Conservation (phyloP, 305 asterid genomes). For the Fraxinus sp. region DNA sequence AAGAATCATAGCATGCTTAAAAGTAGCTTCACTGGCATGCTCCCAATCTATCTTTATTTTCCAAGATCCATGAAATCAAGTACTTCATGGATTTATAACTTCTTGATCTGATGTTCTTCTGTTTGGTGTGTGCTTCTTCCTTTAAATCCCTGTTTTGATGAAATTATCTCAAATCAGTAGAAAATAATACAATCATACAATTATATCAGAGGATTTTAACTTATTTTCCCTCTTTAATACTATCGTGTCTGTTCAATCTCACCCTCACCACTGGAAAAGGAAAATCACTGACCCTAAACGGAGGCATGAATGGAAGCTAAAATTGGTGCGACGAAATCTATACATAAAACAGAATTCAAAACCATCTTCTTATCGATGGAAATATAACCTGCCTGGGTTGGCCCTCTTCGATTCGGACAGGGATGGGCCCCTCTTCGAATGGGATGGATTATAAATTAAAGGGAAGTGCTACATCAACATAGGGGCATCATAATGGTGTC, state of each 20-base stretch:
- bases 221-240: background rate
- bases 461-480: no score
- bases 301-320: background rate
- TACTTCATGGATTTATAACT: constrained; percentile 2
- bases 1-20: background rate
- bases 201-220: background rate
- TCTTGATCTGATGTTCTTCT: background rate
- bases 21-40: background rate
- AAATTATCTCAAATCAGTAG: background rate
- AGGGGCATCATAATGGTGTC: no score
- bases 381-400: no score
- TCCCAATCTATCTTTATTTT: background rate
- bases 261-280: background rate
- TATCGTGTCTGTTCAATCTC: background rate
- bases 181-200: background rate
- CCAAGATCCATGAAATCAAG: constrained; percentile 7
- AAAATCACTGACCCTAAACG: background rate
- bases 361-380: background rate
- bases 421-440: background rate
- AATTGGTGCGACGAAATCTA: background rate
- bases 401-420: background rate
- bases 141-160: constrained; percentile 8
- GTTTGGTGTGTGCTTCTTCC: background rate
- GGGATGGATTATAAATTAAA: background rate
- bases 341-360: background rate